phyloP scores from a whole-genome alignment of 2,329 filamentous ascomycete species.

The Cordyceps javanica region DNA sequence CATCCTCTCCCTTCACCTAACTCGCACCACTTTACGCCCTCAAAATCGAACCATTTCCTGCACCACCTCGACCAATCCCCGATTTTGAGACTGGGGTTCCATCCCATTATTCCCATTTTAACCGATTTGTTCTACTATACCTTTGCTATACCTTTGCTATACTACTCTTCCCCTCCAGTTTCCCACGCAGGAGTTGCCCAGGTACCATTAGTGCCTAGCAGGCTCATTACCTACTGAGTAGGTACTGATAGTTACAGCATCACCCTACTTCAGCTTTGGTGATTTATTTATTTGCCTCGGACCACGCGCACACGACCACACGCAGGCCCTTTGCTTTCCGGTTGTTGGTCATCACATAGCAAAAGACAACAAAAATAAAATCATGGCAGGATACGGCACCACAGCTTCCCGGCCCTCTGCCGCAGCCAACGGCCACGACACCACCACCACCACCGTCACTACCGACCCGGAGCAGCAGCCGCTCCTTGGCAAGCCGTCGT shows the following conservation, averaged over 20 bases:
- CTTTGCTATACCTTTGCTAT: no score
- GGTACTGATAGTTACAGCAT: no score
- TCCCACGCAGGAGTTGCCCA: neutral
- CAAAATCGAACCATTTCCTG: neutral
- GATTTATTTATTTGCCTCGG: neutral
- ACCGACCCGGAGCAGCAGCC: conserved; percentile 27
- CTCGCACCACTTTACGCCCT: neutral
- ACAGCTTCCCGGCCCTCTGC: neutral
- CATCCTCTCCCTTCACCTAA: neutral
- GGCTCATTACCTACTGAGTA: no score
- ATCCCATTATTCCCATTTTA: neutral
- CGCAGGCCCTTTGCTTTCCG: neutral
- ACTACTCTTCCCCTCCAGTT: no score
- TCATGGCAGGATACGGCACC: conserved; percentile 17
- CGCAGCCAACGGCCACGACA: conserved; percentile 14
- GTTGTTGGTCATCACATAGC: neutral
- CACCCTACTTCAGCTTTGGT: no score
- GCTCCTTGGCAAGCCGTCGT: conserved; percentile 24
- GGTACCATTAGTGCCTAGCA: no score
- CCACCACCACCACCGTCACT: no score
- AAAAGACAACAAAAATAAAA: neutral
- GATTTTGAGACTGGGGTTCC: neutral
- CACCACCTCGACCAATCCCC: neutral
- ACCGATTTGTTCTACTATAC: neutral
- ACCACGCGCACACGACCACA: neutral